A percentile compares a stretch with the other conserved stretches of the same genome.
Evolutionary conservation across 139 green algal genomes (phyloP).

Genomic region (Chlamydomonas sphaeroides): DNA sequence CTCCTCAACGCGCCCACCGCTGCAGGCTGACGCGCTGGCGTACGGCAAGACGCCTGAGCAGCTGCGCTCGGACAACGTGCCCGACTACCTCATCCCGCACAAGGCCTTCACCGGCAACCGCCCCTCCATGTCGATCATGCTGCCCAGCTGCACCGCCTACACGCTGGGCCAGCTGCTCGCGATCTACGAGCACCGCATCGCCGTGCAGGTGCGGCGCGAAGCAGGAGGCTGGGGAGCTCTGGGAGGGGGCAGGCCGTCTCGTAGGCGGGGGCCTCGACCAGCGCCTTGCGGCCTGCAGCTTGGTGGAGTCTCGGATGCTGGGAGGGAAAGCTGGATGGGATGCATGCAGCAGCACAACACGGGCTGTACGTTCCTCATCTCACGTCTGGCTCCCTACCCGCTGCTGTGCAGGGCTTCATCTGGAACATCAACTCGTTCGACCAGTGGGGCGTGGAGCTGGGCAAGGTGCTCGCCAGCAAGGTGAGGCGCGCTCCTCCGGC

Average conservation of each 20-base stretch:
- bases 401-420: slow-evolving; percentile 87
- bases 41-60: slow-evolving; percentile 91
- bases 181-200: slow-evolving; percentile 98
- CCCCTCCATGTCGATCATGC: slow-evolving; percentile 90
- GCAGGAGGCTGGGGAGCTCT: too few species aligned
- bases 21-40: slow-evolving; percentile 91
- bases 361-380: too few species aligned
- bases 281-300: too few species aligned
- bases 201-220: slow-evolving; percentile 58
- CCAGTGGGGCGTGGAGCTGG: slow-evolving; percentile 99
- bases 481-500: slow-evolving; percentile 11
- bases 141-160: slow-evolving; percentile 91
- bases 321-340: too few species aligned
- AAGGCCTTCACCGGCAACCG: slow-evolving; percentile 95
- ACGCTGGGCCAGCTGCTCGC: slow-evolving; percentile 95
- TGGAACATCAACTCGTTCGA: slow-evolving; percentile 99
- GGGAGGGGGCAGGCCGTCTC: too few species aligned
- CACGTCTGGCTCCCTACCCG: too few species aligned
- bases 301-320: too few species aligned
- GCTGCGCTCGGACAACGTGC: slow-evolving; percentile 87
- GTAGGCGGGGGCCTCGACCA: too few species aligned
- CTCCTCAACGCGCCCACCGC: too few species aligned
- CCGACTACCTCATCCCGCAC: slow-evolving; percentile 94
- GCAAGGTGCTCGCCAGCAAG: slow-evolving; percentile 91
- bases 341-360: too few species aligned